phyloP scores from a whole-genome alignment of 1,284 basidiomycete genomes.

The Cryptococcus neoformans region DNA sequence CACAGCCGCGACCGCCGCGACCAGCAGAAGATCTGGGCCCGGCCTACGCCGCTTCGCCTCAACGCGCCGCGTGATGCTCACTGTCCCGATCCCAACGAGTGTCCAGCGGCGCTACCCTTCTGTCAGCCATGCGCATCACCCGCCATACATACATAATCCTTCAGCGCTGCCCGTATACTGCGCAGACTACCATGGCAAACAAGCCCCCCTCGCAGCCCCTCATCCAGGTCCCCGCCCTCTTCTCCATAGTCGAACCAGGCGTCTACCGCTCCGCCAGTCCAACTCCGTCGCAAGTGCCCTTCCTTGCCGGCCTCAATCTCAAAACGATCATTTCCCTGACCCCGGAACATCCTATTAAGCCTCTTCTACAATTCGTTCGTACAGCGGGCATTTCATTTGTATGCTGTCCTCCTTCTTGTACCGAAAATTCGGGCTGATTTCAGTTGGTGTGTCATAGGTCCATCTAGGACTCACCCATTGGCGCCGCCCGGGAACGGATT shows the following conservation, averaged over 20 bases:
- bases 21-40: too few relatives aligned
- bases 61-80: too few relatives aligned
- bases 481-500: constrained; percentile 36
- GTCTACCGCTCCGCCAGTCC: constrained; percentile 44
- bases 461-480: constrained; percentile 43
- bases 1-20: not conserved
- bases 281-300: constrained; percentile 41
- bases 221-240: constrained; percentile 40
- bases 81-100: too few relatives aligned
- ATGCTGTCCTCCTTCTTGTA: constrained; percentile 3
- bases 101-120: too few relatives aligned
- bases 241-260: constrained; percentile 42
- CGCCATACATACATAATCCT: too few relatives aligned
- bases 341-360: constrained; percentile 42
- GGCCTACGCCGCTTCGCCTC: too few relatives aligned
- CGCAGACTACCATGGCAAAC: too few relatives aligned
- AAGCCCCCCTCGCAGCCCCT: constrained; percentile 10
- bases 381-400: constrained; percentile 36
- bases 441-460: constrained; percentile 19
- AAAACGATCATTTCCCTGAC: constrained; percentile 45
- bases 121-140: too few relatives aligned
- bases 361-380: constrained; percentile 28
- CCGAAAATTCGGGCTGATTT: not conserved
- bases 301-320: constrained; percentile 34
- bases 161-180: too few relatives aligned